phyloP scores from a whole-genome alignment of 306 rosid genomes.

The Parietaria judaica region DNA sequence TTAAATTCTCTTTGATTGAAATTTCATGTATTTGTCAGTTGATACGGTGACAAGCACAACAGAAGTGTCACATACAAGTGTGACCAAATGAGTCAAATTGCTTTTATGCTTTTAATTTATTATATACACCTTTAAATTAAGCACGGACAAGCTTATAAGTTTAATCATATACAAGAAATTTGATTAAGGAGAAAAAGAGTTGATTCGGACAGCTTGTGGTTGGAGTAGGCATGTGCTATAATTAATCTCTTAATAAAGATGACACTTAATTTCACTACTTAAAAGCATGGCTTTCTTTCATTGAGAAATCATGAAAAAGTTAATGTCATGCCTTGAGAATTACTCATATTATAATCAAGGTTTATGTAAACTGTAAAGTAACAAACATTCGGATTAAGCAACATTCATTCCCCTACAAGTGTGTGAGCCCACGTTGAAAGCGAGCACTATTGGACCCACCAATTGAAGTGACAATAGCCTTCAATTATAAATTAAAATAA shows the following conservation, averaged over 20 bases:
- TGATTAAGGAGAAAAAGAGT: neutral
- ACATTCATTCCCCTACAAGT: conserved; percentile 10
- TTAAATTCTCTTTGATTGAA: neutral
- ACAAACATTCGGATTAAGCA: conserved; percentile 9
- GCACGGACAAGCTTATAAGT: neutral
- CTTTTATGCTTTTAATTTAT: too few relatives aligned
- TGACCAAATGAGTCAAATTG: neutral
- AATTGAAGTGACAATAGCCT: neutral
- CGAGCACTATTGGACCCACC: neutral
- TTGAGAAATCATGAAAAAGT: conserved; percentile 15
- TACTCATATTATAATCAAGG: conserved; percentile 15
- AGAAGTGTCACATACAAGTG: neutral
- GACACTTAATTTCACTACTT: conserved; percentile 6
- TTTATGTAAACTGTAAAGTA: conserved; percentile 5
- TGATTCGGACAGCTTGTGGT: conserved; percentile 6
- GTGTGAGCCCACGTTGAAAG: conserved; percentile 20
- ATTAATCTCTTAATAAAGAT: conserved; percentile 1
- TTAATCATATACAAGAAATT: neutral
- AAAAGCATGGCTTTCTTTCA: conserved; percentile 9
- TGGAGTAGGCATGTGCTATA: conserved; percentile 10
- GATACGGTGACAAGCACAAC: conserved; percentile 7
- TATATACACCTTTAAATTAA: neutral
- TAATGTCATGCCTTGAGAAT: conserved; percentile 18
- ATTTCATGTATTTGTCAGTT: neutral
- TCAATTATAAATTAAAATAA: neutral